Conservation (phyloP, 1,139 yeast genomes). For the Blastobotrys buckinghamii region DNA sequence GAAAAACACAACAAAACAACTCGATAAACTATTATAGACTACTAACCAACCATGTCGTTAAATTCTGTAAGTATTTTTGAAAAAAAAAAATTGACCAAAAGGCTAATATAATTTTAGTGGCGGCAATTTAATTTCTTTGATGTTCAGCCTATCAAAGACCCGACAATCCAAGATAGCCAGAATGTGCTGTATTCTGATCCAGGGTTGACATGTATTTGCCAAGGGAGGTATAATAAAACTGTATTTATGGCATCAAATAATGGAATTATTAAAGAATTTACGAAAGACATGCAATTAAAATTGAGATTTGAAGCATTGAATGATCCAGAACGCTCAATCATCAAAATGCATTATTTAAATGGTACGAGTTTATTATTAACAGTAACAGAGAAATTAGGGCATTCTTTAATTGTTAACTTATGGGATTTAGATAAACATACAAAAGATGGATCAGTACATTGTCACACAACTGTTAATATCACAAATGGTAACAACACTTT, state of each 20-base stretch:
- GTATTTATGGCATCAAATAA: constrained; percentile 55
- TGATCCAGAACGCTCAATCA: constrained; percentile 51
- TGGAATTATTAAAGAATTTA: constrained; percentile 55
- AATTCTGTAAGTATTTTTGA: constrained; percentile 16
- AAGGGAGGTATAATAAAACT: constrained; percentile 40
- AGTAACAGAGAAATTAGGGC: constrained; percentile 64
- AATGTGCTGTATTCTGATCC: constrained; percentile 70
- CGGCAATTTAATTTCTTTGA: constrained; percentile 88
- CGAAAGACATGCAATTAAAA: constrained; percentile 42
- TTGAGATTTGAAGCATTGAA: constrained; percentile 46
- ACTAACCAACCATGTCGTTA: constrained; percentile 17
- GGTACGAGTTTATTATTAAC: constrained; percentile 53
- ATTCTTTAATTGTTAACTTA: constrained; percentile 58
- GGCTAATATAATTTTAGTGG: constrained; percentile 46
- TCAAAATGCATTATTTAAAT: constrained; percentile 46
- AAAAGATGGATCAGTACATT: constrained; percentile 30
- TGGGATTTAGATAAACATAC: constrained; percentile 53
- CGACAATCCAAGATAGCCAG: constrained; percentile 50
- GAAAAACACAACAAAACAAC: not conserved
- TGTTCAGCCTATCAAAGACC: constrained; percentile 77
- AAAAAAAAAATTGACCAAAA: not conserved
- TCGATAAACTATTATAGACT: too few relatives aligned
- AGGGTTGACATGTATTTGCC: constrained; percentile 53
- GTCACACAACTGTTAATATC: constrained; percentile 40
- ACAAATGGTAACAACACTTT: constrained; percentile 58